A percentile compares a stretch with the other conserved stretches of the same genome.
phyloP scores from a whole-genome alignment of 2,329 filamentous ascomycete species.

The Scytalidium sp. region DNA sequence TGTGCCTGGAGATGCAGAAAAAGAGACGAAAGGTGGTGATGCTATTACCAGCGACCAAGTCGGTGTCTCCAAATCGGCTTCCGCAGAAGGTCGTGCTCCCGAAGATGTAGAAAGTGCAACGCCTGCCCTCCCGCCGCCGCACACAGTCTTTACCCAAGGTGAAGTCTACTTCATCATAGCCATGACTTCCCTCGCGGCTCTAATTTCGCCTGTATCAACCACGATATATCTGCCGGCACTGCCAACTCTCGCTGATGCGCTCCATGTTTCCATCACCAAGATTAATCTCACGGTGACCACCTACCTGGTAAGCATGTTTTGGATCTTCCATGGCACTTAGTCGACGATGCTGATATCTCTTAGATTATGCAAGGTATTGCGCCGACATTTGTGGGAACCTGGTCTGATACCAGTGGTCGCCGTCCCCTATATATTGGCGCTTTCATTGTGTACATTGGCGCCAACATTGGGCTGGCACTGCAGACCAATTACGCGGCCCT shows the following conservation, averaged over 20 bases:
- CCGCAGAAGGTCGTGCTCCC: no score
- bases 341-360: background rate
- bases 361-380: constrained; percentile 54
- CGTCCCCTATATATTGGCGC: constrained; percentile 50
- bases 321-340: background rate
- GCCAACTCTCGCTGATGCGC: constrained; percentile 41
- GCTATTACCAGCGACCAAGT: no score
- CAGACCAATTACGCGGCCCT: constrained; percentile 45
- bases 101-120: no score
- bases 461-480: constrained; percentile 50
- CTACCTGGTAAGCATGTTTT: constrained; percentile 6
- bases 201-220: constrained; percentile 52
- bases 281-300: constrained; percentile 19
- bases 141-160: constrained; percentile 10
- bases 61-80: no score
- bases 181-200: constrained; percentile 47
- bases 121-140: no score
- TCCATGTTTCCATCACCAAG: constrained; percentile 36
- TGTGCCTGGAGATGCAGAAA: no score
- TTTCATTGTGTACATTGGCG: constrained; percentile 49
- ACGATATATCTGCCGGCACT: constrained; percentile 53
- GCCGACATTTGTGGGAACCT: constrained; percentile 50
- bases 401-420: constrained; percentile 51
- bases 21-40: no score
- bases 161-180: constrained; percentile 44